Evolutionary conservation across 2,329 filamentous ascomycete species (phyloP), one percentile per base, ranked within the genome.

Genomic region (Paraphoma chrysanthemicola): DNA sequence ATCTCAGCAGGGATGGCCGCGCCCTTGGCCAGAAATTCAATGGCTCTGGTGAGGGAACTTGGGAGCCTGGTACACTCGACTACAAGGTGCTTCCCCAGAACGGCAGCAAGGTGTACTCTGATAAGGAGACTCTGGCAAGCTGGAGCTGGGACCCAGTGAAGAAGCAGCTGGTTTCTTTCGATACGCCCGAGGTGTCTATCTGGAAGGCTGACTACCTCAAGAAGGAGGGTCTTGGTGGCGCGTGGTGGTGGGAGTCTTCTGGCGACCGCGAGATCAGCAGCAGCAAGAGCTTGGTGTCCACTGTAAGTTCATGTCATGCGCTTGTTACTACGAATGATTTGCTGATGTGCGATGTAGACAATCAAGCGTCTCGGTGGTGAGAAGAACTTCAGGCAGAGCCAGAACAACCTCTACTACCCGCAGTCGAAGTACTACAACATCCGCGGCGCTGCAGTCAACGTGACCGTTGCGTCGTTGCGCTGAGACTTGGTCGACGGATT

Each of bases 1-100:
- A 68, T 11, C 53, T 66, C 28, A 60, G 54, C 56, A 51, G 46
- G 38, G 42, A 53, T 16, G 38, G 41, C 17, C 83, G 90, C 39
- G 92, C 92, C 0, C 44, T 63, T 14, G 70, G 69, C 12, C 58
- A 66, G 42, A 50, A 30, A 9, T 73, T 71, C 63, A 68, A 63
- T 42, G 71, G 71, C 41, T 61, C 62, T 7, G 66, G 68, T 30
- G 49, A 61, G 4, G 69, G 71, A 8, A 64, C 59, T 6, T 72
- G 61, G 57, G 69, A 71, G 50, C 46, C 62, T 1, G 71, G 71
- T 23, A 56, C 58, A n/a, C 60, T 66, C 8, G 71, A 73, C 56
- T 72, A 69, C 60, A 73, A 72, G 38, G 57, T 42, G 3, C 64
- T 73, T 7, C 71, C 71, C 1, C 56, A 59, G 10, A 60, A 64